phyloP scores from a whole-genome alignment of 2,329 filamentous ascomycete genomes.

The Fonsecaea pugnacius region DNA sequence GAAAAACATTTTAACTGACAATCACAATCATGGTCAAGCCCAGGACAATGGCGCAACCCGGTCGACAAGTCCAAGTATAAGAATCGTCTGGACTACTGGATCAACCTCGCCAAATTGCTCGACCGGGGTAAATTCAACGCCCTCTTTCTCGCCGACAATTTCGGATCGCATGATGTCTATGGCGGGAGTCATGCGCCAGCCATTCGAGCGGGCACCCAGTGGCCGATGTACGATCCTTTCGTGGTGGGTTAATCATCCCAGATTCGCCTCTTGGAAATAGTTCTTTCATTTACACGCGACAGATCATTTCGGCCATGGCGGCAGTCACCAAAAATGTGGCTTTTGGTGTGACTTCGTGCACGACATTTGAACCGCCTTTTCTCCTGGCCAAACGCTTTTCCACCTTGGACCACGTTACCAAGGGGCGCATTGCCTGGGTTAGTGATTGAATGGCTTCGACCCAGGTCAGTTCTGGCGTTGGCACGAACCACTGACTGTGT shows the following conservation, averaged over 20 bases:
- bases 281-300: slow-evolving; percentile 30
- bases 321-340: slow-evolving; percentile 66
- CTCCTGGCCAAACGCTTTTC: slow-evolving; percentile 65
- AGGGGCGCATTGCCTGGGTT: slow-evolving; percentile 63
- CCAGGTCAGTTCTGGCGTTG: no score
- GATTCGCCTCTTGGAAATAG: no score
- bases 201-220: slow-evolving; percentile 70
- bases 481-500: no score
- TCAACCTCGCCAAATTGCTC: slow-evolving; percentile 58
- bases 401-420: slow-evolving; percentile 65
- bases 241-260: slow-evolving; percentile 45
- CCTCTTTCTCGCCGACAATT: slow-evolving; percentile 68
- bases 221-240: slow-evolving; percentile 66
- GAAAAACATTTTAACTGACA: no score
- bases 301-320: slow-evolving; percentile 66
- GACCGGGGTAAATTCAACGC: slow-evolving; percentile 66
- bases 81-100: slow-evolving; percentile 58
- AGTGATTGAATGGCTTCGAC: no score
- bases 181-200: slow-evolving; percentile 62
- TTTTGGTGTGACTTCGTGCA: slow-evolving; percentile 66
- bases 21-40: no score
- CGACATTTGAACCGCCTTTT: slow-evolving; percentile 66
- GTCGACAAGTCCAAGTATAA: slow-evolving; percentile 65
- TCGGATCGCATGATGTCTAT: slow-evolving; percentile 45
- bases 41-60: slow-evolving; percentile 49